Conservation (phyloP, 2,329 filamentous ascomycete species). For the Diplocarpon mali region DNA sequence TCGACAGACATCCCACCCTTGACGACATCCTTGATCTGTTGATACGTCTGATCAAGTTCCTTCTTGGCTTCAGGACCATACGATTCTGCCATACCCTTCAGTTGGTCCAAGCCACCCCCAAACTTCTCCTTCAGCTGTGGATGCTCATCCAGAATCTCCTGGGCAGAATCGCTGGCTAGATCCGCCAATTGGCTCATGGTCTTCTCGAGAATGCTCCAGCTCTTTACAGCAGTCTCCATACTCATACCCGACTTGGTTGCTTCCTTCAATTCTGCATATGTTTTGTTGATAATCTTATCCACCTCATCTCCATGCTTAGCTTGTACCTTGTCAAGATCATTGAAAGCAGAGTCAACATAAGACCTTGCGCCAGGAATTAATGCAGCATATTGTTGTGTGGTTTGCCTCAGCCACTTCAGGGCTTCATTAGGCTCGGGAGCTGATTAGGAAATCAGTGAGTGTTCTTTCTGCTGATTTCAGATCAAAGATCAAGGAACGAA, state of each 20-base stretch:
- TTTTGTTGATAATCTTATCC: conserved; percentile 53
- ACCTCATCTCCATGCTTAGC: conserved; percentile 59
- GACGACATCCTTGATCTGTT: conserved; percentile 52
- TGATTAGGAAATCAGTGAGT: too few relatives aligned
- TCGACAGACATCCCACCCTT: conserved; percentile 46
- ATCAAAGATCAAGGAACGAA: too few relatives aligned
- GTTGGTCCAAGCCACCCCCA: conserved; percentile 53
- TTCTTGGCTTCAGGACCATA: conserved; percentile 70
- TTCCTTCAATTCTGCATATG: conserved; percentile 56
- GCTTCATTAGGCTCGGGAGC: conserved; percentile 57
- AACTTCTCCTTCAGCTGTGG: conserved; percentile 62
- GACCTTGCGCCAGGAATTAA: conserved; percentile 61
- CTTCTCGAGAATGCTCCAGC: conserved; percentile 52
- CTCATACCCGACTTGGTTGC: conserved; percentile 49
- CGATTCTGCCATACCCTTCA: conserved; percentile 57
- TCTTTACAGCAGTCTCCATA: conserved; percentile 48
- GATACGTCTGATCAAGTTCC: conserved; percentile 61
- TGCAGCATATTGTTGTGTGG: conserved; percentile 55
- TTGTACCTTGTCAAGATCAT: conserved; percentile 58
- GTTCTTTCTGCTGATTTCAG: too few relatives aligned
- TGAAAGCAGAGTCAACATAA: conserved; percentile 59
- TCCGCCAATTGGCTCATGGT: conserved; percentile 47
- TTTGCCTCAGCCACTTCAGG: conserved; percentile 51
- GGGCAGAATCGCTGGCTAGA: conserved; percentile 50
- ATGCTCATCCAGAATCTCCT: conserved; percentile 61